These are phyloP conservation scores for Eruca vesicaria DNA, from an alignment of 441 rosid species.

Conservation along the genomic window DNA sequence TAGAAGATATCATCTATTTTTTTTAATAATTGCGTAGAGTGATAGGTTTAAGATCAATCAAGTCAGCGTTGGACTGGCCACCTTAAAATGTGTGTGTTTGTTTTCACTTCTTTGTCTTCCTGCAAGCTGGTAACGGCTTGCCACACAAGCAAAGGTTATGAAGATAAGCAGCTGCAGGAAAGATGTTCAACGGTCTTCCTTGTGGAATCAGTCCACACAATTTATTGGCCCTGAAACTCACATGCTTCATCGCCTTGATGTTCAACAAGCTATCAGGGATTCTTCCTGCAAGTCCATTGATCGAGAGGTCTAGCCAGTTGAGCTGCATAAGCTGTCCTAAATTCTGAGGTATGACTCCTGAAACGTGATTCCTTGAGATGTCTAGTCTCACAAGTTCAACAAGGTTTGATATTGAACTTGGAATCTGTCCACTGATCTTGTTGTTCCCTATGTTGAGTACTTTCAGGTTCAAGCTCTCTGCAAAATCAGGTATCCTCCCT, in stretches of 20 bases:
- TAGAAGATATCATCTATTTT: constrained; percentile 38
- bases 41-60: constrained; percentile 30
- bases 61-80: constrained; percentile 78
- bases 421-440: constrained; percentile 69
- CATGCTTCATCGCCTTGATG: constrained; percentile 55
- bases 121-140: constrained; percentile 83
- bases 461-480: constrained; percentile 64
- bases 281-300: constrained; percentile 64
- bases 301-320: constrained; percentile 81
- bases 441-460: constrained; percentile 74
- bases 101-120: constrained; percentile 33
- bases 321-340: constrained; percentile 60
- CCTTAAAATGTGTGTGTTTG: constrained; percentile 5
- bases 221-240: constrained; percentile 79
- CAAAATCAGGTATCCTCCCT: constrained; percentile 67
- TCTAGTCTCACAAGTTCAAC: constrained; percentile 64
- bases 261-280: constrained; percentile 75
- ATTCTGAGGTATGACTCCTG: constrained; percentile 67
- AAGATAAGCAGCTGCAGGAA: constrained; percentile 83
- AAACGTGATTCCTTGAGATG: constrained; percentile 67
- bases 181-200: constrained; percentile 77
- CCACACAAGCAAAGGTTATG: constrained; percentile 94
- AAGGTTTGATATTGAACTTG: constrained; percentile 76
- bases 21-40: constrained; percentile 22
- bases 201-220: constrained; percentile 94